Base-by-base conservation (phyloP, 306 rosid genomes). In the Vigna nakashimae region DNA sequence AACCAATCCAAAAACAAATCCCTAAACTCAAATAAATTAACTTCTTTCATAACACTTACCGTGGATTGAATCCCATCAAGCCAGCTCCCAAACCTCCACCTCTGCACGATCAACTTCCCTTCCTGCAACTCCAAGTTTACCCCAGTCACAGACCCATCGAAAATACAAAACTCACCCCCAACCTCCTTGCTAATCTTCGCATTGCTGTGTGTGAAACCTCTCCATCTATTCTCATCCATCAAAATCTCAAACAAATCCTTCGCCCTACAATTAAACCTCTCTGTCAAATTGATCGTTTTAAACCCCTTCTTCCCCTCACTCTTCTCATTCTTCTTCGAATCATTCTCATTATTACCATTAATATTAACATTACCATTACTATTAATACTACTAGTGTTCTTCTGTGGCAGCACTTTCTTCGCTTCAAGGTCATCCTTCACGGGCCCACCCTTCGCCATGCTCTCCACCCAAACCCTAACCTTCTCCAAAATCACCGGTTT, bases 191-290 rank as follows among this genome's bases (percentile, higher is more conserved):
- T 92, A 32, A 95, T 95, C 84, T 53, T 89, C 0, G 98, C 96
- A 88, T 88, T 86, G 62, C 98, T 95, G 82, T 89, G 96, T 2
- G 96, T 91, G 40, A 95, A 92, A 3, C 97, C 98, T 65, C 85
- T 92, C 98, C 98, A 95, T 68, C 96, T 89, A 71, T 92, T 91
- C 80, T 95, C 98, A 77, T 95, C 98, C 97, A 95, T 86, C 87
- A 95, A 50, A 73, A 95, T 95, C 88, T 95, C 98, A 74, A 66
- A 95, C 83, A 95, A 24, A 86, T 88, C 82, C 65, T 66, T 80
- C 9, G 97, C 96, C 69, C 93, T 84, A 63, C 98, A 95, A 78
- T 88, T 92, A 16, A 95, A 95, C 91, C 82, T 95, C 91, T 95
- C 98, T 0, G 90, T 95, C 91, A 95, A 42, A 9, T 73, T 80